Evolutionary conservation across 352 stramenopile species (phyloP).

Genomic region (Pseudoperonospora humuli): DNA sequence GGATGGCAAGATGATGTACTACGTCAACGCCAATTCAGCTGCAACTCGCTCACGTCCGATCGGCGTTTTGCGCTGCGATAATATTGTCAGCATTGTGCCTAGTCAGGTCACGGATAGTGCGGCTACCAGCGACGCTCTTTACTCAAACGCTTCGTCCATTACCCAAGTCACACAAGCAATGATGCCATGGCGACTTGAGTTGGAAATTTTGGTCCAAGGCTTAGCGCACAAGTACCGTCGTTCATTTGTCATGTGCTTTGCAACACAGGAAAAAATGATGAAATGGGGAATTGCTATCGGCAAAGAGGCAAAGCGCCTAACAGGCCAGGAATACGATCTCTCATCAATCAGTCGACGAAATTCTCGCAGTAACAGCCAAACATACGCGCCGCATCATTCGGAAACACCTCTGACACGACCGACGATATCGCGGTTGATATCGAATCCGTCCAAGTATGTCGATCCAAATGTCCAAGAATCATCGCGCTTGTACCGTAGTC

Average conservation of each 20-base stretch:
- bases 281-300: slow-evolving; percentile 77
- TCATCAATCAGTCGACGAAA: slow-evolving; percentile 55
- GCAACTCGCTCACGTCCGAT: slow-evolving; percentile 60
- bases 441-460: slow-evolving; percentile 69
- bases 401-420: slow-evolving; percentile 51
- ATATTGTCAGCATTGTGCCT: slow-evolving; percentile 71
- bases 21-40: slow-evolving; percentile 44
- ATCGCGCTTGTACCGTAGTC: slow-evolving; percentile 50
- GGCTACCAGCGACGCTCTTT: neutral
- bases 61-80: slow-evolving; percentile 69
- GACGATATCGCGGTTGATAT: slow-evolving; percentile 62
- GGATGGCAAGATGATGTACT: slow-evolving; percentile 80
- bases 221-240: slow-evolving; percentile 60
- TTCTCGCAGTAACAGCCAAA: slow-evolving; percentile 60
- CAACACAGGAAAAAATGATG: slow-evolving; percentile 77
- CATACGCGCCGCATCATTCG: slow-evolving; percentile 37
- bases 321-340: slow-evolving; percentile 73
- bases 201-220: slow-evolving; percentile 56
- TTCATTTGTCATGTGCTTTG: slow-evolving; percentile 72
- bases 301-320: slow-evolving; percentile 72
- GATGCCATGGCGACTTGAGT: slow-evolving; percentile 70
- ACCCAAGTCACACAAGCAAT: slow-evolving; percentile 35
- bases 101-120: slow-evolving; percentile 49
- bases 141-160: slow-evolving; percentile 13
- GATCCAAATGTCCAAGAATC: slow-evolving; percentile 45